These are phyloP conservation scores for Aspergillus transmontanensis DNA, from an alignment of 2,329 filamentous ascomycete species.

Conservation along the genomic window DNA sequence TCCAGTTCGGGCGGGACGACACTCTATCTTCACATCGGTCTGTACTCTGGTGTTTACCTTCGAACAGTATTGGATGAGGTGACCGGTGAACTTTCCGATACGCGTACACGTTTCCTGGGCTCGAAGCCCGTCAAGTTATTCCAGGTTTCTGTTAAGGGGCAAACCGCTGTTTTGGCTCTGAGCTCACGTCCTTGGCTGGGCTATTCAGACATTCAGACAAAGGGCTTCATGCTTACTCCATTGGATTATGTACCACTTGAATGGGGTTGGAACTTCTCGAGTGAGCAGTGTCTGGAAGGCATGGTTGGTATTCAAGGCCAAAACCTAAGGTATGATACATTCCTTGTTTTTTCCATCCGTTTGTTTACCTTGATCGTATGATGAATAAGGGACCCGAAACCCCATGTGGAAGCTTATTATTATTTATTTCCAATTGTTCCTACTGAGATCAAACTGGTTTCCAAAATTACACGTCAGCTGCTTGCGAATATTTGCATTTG, in stretches of 20 bases:
- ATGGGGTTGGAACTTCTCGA: constrained; percentile 96
- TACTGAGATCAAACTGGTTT: constrained; percentile 66
- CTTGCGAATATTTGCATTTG: background rate
- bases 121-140: constrained; percentile 88
- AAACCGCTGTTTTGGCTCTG: constrained; percentile 82
- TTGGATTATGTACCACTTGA: constrained; percentile 85
- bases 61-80: constrained; percentile 93
- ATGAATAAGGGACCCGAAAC: constrained; percentile 44
- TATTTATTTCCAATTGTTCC: constrained; percentile 85
- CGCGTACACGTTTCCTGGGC: constrained; percentile 89
- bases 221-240: constrained; percentile 88
- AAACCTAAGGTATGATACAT: constrained; percentile 72
- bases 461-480: background rate
- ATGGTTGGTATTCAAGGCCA: constrained; percentile 92
- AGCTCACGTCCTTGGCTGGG: constrained; percentile 96
- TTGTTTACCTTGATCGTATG: constrained; percentile 41
- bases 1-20: constrained; percentile 86
- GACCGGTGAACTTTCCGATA: constrained; percentile 93
- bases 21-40: constrained; percentile 91
- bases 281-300: constrained; percentile 88
- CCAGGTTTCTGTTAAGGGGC: constrained; percentile 82
- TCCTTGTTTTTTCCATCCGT: constrained; percentile 15
- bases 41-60: constrained; percentile 94
- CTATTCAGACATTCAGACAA: constrained; percentile 84
- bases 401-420: constrained; percentile 50